Evolutionary conservation across 495 filamentous ascomycete genomes (phyloP).

Genomic region (Lophiostoma macrostomum): DNA sequence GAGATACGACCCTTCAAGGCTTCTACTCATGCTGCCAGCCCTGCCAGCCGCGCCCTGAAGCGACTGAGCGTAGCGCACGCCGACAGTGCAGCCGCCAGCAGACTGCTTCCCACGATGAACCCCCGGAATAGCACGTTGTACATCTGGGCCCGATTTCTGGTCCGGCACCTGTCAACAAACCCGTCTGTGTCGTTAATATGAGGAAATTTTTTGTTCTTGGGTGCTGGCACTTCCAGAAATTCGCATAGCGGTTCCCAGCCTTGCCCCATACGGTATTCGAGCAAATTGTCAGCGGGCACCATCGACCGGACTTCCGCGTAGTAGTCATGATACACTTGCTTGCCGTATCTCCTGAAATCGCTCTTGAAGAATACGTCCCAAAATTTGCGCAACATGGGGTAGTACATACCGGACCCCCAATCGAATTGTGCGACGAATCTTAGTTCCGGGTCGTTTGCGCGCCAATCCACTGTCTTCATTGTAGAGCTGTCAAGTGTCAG

Average conservation of each 20-base stretch:
- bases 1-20: not conserved
- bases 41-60: constrained; percentile 1
- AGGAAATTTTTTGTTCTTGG: constrained; percentile 50
- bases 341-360: constrained; percentile 40
- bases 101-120: constrained; percentile 48
- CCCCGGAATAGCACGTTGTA: constrained; percentile 54
- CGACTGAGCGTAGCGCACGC: constrained; percentile 8
- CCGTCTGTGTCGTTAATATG: constrained; percentile 51
- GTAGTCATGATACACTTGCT: constrained; percentile 34
- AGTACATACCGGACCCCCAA: constrained; percentile 39
- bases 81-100: constrained; percentile 31
- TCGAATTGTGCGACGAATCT: constrained; percentile 35
- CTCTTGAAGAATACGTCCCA: constrained; percentile 36
- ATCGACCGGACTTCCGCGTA: constrained; percentile 35
- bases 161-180: constrained; percentile 58
- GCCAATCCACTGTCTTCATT: constrained; percentile 40
- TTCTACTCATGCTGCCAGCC: not conserved
- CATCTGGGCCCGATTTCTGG: constrained; percentile 61
- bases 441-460: constrained; percentile 38
- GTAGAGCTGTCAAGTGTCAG: constrained; percentile 40
- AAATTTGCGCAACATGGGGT: constrained; percentile 39
- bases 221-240: constrained; percentile 60
- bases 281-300: constrained; percentile 50
- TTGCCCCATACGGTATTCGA: constrained; percentile 63
- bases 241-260: constrained; percentile 68